Evolutionary conservation across 768 basidiomycete species (phyloP).

Genomic region (Rhizopogon vesiculosus): DNA sequence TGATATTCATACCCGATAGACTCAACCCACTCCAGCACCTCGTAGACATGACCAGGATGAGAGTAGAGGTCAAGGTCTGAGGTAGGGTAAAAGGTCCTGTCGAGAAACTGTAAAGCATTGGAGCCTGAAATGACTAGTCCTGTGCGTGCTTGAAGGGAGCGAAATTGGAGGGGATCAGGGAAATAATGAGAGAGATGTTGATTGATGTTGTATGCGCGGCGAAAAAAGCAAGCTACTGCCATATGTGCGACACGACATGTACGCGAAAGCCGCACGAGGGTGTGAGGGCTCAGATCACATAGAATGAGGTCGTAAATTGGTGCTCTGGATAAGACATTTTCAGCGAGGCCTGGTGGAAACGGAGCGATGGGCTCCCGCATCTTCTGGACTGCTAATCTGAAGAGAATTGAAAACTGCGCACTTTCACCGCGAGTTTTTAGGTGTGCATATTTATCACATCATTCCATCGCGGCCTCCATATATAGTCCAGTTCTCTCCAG

Average conservation of each 20-base stretch:
- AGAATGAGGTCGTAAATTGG: conserved; percentile 20
- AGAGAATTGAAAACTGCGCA: too few species aligned
- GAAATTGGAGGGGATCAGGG: conserved; percentile 32
- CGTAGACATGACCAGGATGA: conserved; percentile 23
- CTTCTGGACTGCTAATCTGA: too few species aligned
- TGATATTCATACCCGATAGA: conserved; percentile 25
- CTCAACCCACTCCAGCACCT: conserved; percentile 29
- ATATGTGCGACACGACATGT: conserved; percentile 15
- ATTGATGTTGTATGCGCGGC: conserved; percentile 31
- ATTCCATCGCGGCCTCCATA: too few species aligned
- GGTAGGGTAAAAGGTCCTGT: conserved; percentile 35
- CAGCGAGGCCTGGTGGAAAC: neutral
- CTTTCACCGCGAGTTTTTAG: too few species aligned
- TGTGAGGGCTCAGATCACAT: conserved; percentile 15
- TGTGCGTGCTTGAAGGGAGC: conserved; percentile 37
- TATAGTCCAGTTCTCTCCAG: too few species aligned
- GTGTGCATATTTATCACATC: too few species aligned
- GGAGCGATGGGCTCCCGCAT: neutral
- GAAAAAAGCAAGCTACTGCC: conserved; percentile 16
- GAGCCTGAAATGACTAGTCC: conserved; percentile 51
- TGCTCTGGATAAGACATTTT: conserved; percentile 8
- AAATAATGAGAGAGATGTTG: conserved; percentile 34
- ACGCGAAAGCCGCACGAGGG: conserved; percentile 17
- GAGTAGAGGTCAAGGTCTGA: conserved; percentile 52
- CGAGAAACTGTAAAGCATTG: conserved; percentile 47